phyloP scores from a whole-genome alignment of 257 asterid genomes.

The Gentiana straminea region DNA sequence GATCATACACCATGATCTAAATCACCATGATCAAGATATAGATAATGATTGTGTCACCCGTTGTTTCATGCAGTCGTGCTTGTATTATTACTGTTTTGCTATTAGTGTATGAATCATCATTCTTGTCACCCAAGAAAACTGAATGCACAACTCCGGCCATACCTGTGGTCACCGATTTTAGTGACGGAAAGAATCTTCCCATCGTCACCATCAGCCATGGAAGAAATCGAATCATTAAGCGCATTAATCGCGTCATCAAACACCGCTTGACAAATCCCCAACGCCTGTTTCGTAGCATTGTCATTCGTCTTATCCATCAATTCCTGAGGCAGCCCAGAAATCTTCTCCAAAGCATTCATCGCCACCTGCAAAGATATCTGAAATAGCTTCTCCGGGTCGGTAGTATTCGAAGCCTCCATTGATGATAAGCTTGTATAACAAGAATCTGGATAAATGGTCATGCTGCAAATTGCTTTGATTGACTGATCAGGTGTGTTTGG shows the following conservation, averaged over 20 bases:
- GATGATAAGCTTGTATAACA: constrained; percentile 33
- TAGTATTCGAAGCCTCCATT: constrained; percentile 22
- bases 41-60: no score
- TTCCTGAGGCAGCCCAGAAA: constrained; percentile 25
- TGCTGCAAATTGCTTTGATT: constrained; percentile 49
- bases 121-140: no score
- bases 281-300: constrained; percentile 29
- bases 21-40: no score
- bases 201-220: constrained; percentile 10
- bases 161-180: constrained; percentile 25
- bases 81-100: no score
- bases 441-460: constrained; percentile 37
- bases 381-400: constrained; percentile 56
- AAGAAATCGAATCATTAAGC: constrained; percentile 36
- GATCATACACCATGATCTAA: no score
- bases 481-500: constrained; percentile 24
- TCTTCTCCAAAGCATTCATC: constrained; percentile 22
- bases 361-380: constrained; percentile 34
- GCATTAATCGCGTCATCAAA: constrained; percentile 54
- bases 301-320: constrained; percentile 23
- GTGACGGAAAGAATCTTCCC: constrained; percentile 6
- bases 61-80: no score
- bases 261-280: constrained; percentile 36
- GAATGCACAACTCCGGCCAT: no score
- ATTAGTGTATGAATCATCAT: no score